phyloP scores from a whole-genome alignment of 2,329 filamentous ascomycete species.

The Cladophialophora psammophila region DNA sequence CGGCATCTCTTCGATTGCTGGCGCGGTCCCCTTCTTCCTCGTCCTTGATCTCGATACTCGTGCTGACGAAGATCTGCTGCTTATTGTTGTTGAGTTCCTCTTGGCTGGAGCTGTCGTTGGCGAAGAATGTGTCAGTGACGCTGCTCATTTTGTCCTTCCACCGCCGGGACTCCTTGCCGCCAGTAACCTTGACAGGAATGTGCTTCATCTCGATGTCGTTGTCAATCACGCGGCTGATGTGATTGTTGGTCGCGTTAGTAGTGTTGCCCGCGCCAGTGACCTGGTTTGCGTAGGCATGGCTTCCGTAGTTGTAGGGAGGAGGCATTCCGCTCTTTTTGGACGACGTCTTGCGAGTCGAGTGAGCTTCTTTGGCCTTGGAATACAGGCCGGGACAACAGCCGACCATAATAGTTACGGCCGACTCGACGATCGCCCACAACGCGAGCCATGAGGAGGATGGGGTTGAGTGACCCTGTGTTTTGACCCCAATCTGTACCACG shows the following conservation, averaged over 20 bases:
- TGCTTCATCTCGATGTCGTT: constrained; percentile 8
- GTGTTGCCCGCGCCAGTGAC: neutral
- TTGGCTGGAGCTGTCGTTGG: constrained; percentile 17
- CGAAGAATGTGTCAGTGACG: constrained; percentile 6
- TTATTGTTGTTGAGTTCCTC: constrained; percentile 16
- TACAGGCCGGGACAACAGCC: constrained; percentile 21
- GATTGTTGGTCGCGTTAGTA: neutral
- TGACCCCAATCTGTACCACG: constrained; percentile 19
- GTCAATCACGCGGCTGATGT: neutral
- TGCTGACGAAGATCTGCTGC: constrained; percentile 17
- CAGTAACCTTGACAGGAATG: neutral
- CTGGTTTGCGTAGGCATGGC: constrained; percentile 12
- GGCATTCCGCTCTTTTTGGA: constrained; percentile 12
- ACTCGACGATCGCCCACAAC: constrained; percentile 15
- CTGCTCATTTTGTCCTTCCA: constrained; percentile 10
- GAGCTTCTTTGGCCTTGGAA: constrained; percentile 16
- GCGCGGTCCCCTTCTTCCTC: constrained; percentile 11
- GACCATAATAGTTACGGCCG: constrained; percentile 1
- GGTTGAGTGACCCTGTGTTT: constrained; percentile 4
- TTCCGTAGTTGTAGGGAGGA: constrained; percentile 7
- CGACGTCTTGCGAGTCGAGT: constrained; percentile 6
- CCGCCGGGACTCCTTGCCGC: neutral
- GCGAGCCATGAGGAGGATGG: constrained; percentile 19
- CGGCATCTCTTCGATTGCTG: neutral
- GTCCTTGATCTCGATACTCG: constrained; percentile 20